A percentile compares a stretch with the other conserved stretches of the same genome.
Conservation (phyloP, 495 filamentous ascomycete genomes). For the Talaromyces proteolyticus region DNA sequence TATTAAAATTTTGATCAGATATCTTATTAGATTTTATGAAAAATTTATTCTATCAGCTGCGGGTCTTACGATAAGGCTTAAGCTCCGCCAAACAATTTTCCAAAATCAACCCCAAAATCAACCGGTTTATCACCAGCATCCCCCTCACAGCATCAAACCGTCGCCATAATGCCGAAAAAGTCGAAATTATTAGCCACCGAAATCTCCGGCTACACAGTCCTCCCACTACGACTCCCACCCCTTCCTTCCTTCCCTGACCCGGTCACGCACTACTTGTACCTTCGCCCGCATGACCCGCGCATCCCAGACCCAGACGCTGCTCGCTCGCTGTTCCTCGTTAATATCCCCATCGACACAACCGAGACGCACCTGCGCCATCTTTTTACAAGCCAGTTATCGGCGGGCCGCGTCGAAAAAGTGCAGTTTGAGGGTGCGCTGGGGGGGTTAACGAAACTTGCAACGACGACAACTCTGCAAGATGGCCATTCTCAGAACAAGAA, state of each 20-base stretch:
- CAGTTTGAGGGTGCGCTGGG: slow-evolving; percentile 51
- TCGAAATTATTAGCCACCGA: slow-evolving; percentile 15
- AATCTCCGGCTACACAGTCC: slow-evolving; percentile 41
- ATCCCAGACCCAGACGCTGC: slow-evolving; percentile 64
- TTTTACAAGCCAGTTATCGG: slow-evolving; percentile 62
- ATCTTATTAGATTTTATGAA: no score
- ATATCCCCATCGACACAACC: slow-evolving; percentile 81
- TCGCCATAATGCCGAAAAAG: slow-evolving; percentile 28
- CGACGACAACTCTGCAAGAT: slow-evolving; percentile 8
- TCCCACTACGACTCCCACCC: slow-evolving; percentile 54
- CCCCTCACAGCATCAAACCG: not conserved
- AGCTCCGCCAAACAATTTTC: no score
- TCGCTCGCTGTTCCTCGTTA: slow-evolving; percentile 80
- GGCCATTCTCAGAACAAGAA: slow-evolving; percentile 40
- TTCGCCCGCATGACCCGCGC: slow-evolving; percentile 74
- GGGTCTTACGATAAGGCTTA: no score
- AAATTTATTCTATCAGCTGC: no score
- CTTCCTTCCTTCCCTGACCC: slow-evolving; percentile 50
- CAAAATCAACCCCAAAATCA: no score
- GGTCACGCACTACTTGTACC: slow-evolving; percentile 79
- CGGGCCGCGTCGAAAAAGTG: slow-evolving; percentile 68
- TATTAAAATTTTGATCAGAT: no score
- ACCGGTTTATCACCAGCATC: no score
- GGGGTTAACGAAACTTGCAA: slow-evolving; percentile 5
- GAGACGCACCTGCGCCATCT: slow-evolving; percentile 68